Base-by-base conservation (phyloP, 768 basidiomycete species). In the Naganishia antarctica region DNA sequence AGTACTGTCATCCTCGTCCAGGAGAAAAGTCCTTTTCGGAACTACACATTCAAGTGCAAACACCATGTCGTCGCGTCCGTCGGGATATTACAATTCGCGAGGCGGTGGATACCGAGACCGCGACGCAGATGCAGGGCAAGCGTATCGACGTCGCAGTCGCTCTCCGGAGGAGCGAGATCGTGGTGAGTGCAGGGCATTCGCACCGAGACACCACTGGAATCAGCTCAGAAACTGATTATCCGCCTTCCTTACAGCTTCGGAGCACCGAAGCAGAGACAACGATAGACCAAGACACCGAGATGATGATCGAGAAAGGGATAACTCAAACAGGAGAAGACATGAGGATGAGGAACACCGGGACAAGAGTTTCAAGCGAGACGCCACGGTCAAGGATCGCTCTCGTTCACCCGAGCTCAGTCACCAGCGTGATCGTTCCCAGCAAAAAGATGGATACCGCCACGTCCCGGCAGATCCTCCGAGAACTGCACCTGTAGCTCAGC, bases 261-360 rank as follows among this genome's bases (percentile, higher is more conserved):
- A 47, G 15, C 26, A 64, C 18, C 53, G 63, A 34, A 58, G 45
- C 40, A 21, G 53, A n/a, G 63, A 58, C 23, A 43, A 50, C 9
- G 48, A 57, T 21, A 43, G 49, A 44, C 7, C 21, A 44, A 31
- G 41, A 44, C 23, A 63, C 16, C 23, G 48, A 41, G 41, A 59
- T 25, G 49, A 43, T 5, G 50, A 64, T 31, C 63, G 63, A 23
- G 63, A 63, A 9, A 49, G 48, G 25, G 48, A 63, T 28, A 49
- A 48, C 23, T 29, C 47, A 26, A 32, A 63, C 23, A 29, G 48
- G 0, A 37, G 61, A 63, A 47, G 41, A 13, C 25, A 63, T 18
- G 50, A 63, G 1, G 49, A 53, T 37, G 37, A 40, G 4, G 51
- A 18, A 2, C 34, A 4, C 37, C 53, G 53, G 29, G 31, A 34